phyloP scores from a whole-genome alignment of 2,329 filamentous ascomycete genomes.

The Sarocladium brachiariae region DNA sequence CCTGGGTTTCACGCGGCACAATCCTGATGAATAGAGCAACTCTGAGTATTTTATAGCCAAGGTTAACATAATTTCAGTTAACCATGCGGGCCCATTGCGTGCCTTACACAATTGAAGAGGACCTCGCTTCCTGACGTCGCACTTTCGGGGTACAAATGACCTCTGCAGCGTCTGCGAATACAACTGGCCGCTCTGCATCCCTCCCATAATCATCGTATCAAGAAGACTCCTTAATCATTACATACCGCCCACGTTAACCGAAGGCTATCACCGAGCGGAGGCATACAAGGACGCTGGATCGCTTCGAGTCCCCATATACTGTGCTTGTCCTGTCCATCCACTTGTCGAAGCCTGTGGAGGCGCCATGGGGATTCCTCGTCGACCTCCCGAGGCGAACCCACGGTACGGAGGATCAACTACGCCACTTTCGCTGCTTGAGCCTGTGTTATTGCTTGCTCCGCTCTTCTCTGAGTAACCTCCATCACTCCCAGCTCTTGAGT shows the following conservation, averaged over 20 bases:
- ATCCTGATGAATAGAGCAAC: too few species aligned
- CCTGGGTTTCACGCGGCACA: too few species aligned
- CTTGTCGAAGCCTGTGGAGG: neutral
- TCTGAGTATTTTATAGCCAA: too few species aligned
- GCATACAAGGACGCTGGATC: conserved; percentile 1
- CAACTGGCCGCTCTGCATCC: neutral
- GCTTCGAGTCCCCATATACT: neutral
- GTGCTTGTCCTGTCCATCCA: neutral
- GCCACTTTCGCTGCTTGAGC: conserved; percentile 19
- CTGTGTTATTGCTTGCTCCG: conserved; percentile 20
- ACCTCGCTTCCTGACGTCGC: neutral
- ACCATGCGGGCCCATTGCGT: too few species aligned
- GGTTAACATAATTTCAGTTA: too few species aligned
- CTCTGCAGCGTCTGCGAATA: too few species aligned
- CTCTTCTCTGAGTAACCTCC: conserved; percentile 28
- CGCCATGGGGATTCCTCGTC: neutral
- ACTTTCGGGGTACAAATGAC: too few species aligned
- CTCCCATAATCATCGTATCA: neutral
- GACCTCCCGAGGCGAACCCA: neutral
- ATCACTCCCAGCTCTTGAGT: conserved; percentile 13
- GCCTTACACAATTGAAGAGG: neutral
- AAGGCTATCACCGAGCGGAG: neutral
- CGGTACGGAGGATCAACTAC: conserved; percentile 1
- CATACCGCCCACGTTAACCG: neutral
- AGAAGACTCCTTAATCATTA: neutral